Evolutionary conservation across 2,329 filamentous ascomycete species (phyloP), one percentile per base, ranked within the genome.

Genomic region (Capronia americana): DNA sequence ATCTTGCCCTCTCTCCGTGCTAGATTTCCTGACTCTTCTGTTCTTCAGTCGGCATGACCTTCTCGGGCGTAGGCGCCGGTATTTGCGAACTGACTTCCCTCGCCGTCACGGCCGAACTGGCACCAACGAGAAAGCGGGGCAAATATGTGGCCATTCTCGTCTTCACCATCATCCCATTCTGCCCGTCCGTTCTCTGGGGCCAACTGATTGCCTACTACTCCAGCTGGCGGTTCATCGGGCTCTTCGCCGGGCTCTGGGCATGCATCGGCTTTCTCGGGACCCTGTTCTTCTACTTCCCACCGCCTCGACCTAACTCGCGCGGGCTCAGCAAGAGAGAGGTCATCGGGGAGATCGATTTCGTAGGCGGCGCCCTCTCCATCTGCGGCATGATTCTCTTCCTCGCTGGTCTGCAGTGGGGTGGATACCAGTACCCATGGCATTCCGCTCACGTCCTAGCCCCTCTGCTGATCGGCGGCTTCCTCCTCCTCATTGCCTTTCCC

Each of bases 1-100:
- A 7, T 30, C n/a, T 28, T 34, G 14, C 20, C 57, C 70, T n/a
- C 67, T 2, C 24, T 51, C 3, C 38, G 12, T 57, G 7, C 50
- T 26, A 24, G 10, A 20, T 14, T 14, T 54, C 5, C 68, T 61
- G 56, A 62, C 41, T 48, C 34, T 24, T 55, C 57, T 26, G 66
- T 48, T 69, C 23, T 7, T 11, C 57, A 86, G 84, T 75, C 57
- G 83, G 83, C 50, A 85, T 85, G 83, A 82, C 83, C 1, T 81
- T 91, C 69, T 83, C 88, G 10, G 89, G 89, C 1, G 79, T 86
- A 5, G 89, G 88, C 38, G 88, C 88, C 11, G 89, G 89, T 14
- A 84, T 91, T 67, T 88, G 88, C 70, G 88, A 91, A 75, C 79
- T 91, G 38, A 91, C 87, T 5, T 88, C 89, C 4, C 79, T 92